Base-by-base conservation (phyloP, 106 monocot species). In the Phalaenopsis aphrodite region DNA sequence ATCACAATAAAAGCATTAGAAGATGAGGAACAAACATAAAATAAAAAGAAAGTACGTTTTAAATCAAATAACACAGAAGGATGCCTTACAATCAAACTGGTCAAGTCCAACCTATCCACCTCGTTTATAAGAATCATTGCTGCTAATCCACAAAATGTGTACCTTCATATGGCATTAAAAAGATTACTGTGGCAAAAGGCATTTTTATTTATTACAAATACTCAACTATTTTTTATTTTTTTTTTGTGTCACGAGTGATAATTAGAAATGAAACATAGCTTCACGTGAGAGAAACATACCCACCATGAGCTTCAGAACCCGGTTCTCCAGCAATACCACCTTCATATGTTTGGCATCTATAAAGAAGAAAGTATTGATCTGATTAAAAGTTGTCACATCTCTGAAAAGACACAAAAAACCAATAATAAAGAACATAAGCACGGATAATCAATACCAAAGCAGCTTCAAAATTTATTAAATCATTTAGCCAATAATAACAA, bases 221-320 rank as follows among this genome's bases (percentile, higher is more conserved):
- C 2, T 52, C 11, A 52, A 10, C 14, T 52, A 14, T 30, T 30
- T 30, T 30, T 30, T 0, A 30, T 30, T 30, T 30, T 30, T 30
- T 4, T 71, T 14, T 41, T 39, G 38, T 71, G 11, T 8, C 41
- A 41, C 71, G 41, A 12, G 39, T 71, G 41, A 38, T 5, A 65
- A 65, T 8, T 65, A 65, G 24, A 65, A 52, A 52, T 52, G 52
- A 52, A 65, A 39, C 71, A 71, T 71, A 19, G 41, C 71, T 71
- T 71, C 71, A 41, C 41, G 71, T 71, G 2, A 71, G 79, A 57
- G 85, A 81, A 84, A 94, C 92, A 82, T 99, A 99, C 99, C 99
- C 99, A 91, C 99, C 99, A 91, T 99, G 99, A 84, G 99, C 99
- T 91, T 99, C 99, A 85, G 99, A 93, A 77, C 90, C 86, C 52